A percentile compares a stretch with the other conserved stretches of the same genome.
Conservation (phyloP, 1,284 basidiomycete genomes). For the Ganoderma resinaceum region DNA sequence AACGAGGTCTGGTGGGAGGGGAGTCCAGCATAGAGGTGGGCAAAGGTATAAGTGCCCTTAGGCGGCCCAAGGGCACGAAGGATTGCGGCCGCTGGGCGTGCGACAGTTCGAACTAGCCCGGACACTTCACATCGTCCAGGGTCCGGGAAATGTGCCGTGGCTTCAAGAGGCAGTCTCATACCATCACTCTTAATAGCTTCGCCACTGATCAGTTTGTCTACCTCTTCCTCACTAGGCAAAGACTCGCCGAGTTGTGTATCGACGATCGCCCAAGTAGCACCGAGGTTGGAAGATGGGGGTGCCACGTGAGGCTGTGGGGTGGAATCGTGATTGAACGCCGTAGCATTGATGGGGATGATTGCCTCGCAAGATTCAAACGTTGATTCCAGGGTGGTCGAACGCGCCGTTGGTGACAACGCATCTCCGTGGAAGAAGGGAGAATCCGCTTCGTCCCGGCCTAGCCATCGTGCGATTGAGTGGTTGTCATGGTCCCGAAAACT, state of each 20-base stretch:
- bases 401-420: background rate
- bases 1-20: background rate
- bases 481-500: too few relatives aligned
- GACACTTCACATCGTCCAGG: background rate
- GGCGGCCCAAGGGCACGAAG: constrained; percentile 2
- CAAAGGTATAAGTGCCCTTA: background rate
- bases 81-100: background rate
- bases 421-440: background rate
- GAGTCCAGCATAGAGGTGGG: background rate
- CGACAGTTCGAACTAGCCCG: background rate
- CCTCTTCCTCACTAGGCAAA: background rate
- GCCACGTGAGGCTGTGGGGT: background rate
- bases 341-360: background rate
- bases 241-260: background rate
- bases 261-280: background rate
- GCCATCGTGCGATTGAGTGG: background rate
- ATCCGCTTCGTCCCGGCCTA: background rate
- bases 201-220: background rate
- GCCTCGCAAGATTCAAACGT: background rate
- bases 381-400: background rate
- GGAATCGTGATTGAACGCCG: background rate
- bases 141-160: background rate
- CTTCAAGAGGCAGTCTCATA: background rate
- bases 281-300: background rate
- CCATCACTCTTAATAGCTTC: background rate